Percentiles rank a stretch among this genome's conserved stretches.
These are phyloP conservation scores for Circinella minor DNA, from an alignment of 371 early-diverging fungal genomes.

Conservation along the genomic window DNA sequence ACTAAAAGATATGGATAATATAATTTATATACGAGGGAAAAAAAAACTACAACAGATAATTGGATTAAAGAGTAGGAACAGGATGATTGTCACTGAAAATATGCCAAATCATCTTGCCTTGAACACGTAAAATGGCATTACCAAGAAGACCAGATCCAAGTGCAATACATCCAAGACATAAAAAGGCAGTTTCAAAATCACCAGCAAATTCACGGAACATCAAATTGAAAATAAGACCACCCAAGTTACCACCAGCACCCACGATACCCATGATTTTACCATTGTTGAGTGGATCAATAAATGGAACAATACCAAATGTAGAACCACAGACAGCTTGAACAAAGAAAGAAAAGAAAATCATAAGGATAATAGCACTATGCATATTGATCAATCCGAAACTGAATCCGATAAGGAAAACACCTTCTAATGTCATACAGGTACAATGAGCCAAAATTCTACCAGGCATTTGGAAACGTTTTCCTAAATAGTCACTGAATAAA, in stretches of 20 bases:
- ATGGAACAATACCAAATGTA: slow-evolving; percentile 32
- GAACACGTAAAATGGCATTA: slow-evolving; percentile 16
- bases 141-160: slow-evolving; percentile 21
- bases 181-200: slow-evolving; percentile 19
- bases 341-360: slow-evolving; percentile 48
- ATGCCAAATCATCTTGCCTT: slow-evolving; percentile 20
- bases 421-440: slow-evolving; percentile 39
- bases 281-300: slow-evolving; percentile 24
- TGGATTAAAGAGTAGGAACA: neutral
- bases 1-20: too few relatives aligned
- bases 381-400: slow-evolving; percentile 25
- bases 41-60: too few relatives aligned
- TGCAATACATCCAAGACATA: slow-evolving; percentile 23
- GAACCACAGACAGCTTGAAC: slow-evolving; percentile 43
- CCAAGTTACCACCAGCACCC: slow-evolving; percentile 44
- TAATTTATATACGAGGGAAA: too few relatives aligned
- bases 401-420: slow-evolving; percentile 32
- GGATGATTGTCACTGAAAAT: neutral
- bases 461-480: slow-evolving; percentile 11
- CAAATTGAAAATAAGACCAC: slow-evolving; percentile 26
- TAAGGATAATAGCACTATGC: slow-evolving; percentile 31
- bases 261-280: slow-evolving; percentile 34
- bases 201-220: slow-evolving; percentile 21
- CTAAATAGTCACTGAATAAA: slow-evolving; percentile 37
- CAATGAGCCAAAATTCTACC: slow-evolving; percentile 43